These are phyloP conservation scores for Tolypocladium paradoxum DNA, from an alignment of 2,329 filamentous ascomycete genomes.

Conservation along the genomic window DNA sequence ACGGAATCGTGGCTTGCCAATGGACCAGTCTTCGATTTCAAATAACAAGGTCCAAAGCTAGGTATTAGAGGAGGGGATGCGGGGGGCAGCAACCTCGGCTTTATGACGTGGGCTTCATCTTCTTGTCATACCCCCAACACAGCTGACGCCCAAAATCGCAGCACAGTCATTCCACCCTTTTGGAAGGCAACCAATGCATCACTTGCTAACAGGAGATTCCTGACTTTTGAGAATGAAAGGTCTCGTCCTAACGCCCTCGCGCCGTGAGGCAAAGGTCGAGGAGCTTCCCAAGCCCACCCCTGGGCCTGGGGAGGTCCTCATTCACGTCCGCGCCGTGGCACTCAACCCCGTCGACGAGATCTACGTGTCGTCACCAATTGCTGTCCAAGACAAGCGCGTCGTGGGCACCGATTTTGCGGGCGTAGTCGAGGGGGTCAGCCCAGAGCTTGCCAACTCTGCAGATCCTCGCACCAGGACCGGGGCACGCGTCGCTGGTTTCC, in stretches of 20 bases:
- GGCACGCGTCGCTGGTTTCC: constrained; percentile 26
- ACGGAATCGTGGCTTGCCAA: too few relatives aligned
- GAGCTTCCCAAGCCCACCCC: constrained; percentile 9
- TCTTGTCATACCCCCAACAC: background rate
- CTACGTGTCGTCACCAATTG: constrained; percentile 24
- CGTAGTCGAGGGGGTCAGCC: constrained; percentile 12
- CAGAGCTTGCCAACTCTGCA: constrained; percentile 2
- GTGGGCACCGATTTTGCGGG: constrained; percentile 32
- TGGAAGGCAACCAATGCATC: background rate
- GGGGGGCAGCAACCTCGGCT: too few relatives aligned
- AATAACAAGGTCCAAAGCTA: too few relatives aligned
- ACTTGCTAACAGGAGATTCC: background rate
- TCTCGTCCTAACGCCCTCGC: constrained; percentile 9
- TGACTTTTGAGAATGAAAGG: constrained; percentile 11
- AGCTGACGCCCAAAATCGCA: too few relatives aligned
- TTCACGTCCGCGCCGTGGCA: constrained; percentile 13
- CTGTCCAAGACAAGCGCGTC: constrained; percentile 13
- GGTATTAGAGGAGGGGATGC: too few relatives aligned
- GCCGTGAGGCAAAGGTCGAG: constrained; percentile 1
- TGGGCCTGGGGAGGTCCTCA: constrained; percentile 8
- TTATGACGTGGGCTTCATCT: too few relatives aligned
- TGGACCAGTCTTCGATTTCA: too few relatives aligned
- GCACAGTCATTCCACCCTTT: background rate
- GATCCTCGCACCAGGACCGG: constrained; percentile 14
- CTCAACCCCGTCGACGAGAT: constrained; percentile 20